Conservation (phyloP, 2,329 filamentous ascomycete species). For the Aspergillus amoenus region DNA sequence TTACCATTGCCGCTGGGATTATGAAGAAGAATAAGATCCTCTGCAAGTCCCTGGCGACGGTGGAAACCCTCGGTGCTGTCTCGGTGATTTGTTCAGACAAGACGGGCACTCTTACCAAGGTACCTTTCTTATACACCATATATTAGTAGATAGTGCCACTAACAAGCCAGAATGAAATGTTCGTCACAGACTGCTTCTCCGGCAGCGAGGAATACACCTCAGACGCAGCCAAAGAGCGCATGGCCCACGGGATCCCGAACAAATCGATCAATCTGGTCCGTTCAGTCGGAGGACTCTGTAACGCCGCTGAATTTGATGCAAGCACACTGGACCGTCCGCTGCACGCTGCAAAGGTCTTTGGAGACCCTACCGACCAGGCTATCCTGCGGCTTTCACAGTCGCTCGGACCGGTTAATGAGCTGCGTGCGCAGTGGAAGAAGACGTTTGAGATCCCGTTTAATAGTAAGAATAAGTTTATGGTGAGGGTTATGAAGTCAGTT, state of each 20-base stretch:
- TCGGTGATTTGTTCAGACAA: constrained; percentile 76
- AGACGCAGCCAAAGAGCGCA: constrained; percentile 52
- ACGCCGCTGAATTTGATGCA: constrained; percentile 72
- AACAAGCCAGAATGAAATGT: constrained; percentile 63
- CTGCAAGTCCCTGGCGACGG: constrained; percentile 77
- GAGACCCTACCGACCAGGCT: constrained; percentile 75
- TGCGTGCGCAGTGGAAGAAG: constrained; percentile 63
- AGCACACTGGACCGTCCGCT: constrained; percentile 61
- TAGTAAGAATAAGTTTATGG: constrained; percentile 82
- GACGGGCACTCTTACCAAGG: constrained; percentile 54
- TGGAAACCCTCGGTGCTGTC: constrained; percentile 72
- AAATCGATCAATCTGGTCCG: constrained; percentile 56
- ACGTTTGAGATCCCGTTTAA: constrained; percentile 72
- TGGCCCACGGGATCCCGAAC: constrained; percentile 12
- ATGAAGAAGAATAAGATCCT: constrained; percentile 76
- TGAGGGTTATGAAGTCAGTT: constrained; percentile 56
- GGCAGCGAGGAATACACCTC: constrained; percentile 53
- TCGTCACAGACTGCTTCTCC: constrained; percentile 67
- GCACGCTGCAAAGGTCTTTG: constrained; percentile 63
- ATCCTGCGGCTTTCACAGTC: constrained; percentile 70
- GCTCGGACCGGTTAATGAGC: constrained; percentile 59
- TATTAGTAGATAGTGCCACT: not conserved
- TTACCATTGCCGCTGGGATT: constrained; percentile 74
- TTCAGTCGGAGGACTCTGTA: constrained; percentile 66
- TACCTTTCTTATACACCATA: not conserved